Evolutionary conservation across 2,329 filamentous ascomycete genomes (phyloP), one percentile per base, ranked within the genome.

Genomic region (Diaporthe destruens): DNA sequence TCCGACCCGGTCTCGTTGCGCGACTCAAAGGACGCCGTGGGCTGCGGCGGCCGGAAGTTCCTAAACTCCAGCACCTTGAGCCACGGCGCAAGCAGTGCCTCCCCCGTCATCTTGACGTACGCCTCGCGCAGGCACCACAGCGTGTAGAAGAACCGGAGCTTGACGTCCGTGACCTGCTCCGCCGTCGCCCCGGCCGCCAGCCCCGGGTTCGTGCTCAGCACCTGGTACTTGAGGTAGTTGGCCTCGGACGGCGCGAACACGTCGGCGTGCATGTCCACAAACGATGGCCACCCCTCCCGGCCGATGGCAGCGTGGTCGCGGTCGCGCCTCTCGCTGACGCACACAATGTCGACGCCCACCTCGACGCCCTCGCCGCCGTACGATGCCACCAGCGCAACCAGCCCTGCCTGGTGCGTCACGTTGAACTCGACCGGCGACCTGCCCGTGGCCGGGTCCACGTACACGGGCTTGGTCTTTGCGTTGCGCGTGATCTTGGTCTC

Each of bases 31-130:
- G 42, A 77, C 18, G 55, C 57, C 32, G 78, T 79, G 11, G 81
- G 80, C 69, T 71, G 74, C 4, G 91, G 91, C 63, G 91, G 87
- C 66, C 85, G 83, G 68, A 94, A 92, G 63, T 86, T 83, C 72
- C 86, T 84, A 78, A 96, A 94, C 77, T 95, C 91, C 11, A 95
- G 83, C 65, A 92, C 88, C 66, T 84, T 84, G 63, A 96, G 85
- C 93, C 93, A 96, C 5, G 85, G 85, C 0, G 93, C 93, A 11
- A 95, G 84, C 72, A 96, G 85, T 0, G 92, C 93, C 77, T 95
- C 92, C 34, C 93, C 93, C 39, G 92, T 93, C 84, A 96, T 90
- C 87, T 95, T 96, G 81, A 95, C 91, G 79, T 94, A 95, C 0
- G 93, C 91, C 83, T 96, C 93, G 77, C 94, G 91, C 80, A 94